Percentiles rank a stretch among this genome's conserved stretches.
These are phyloP conservation scores for Fraxinus velutina DNA, from an alignment of 305 asterid species.

Conservation along the genomic window DNA sequence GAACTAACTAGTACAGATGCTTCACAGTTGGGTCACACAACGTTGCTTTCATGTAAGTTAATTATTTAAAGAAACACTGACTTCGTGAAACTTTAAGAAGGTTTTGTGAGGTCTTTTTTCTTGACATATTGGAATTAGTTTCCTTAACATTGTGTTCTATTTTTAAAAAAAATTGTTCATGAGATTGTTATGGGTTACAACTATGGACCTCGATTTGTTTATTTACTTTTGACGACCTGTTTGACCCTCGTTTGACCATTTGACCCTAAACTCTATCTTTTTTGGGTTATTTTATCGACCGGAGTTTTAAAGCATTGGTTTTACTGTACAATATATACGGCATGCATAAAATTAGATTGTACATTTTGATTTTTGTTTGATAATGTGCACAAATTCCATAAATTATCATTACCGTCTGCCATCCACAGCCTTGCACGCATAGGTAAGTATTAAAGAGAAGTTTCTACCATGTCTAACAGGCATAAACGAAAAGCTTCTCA, in stretches of 20 bases:
- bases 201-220: neutral
- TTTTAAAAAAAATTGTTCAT: neutral
- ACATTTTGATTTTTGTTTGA: neutral
- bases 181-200: neutral
- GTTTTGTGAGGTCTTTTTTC: neutral
- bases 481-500: neutral
- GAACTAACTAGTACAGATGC: neutral
- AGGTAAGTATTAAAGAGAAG: neutral
- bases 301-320: neutral
- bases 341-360: neutral
- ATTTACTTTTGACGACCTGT: neutral
- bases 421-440: neutral
- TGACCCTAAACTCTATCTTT: neutral
- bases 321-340: neutral
- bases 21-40: neutral
- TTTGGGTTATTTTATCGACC: too few relatives aligned
- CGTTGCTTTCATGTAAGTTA: neutral
- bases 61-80: neutral
- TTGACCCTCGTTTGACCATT: neutral
- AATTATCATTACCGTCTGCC: neutral
- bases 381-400: neutral
- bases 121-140: neutral
- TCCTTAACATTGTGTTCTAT: neutral
- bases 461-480: conserved; percentile 4
- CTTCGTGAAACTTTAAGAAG: neutral